These are phyloP conservation scores for Parascedosporium putredinis DNA, from an alignment of 2,329 filamentous ascomycete species.

Conservation along the genomic window DNA sequence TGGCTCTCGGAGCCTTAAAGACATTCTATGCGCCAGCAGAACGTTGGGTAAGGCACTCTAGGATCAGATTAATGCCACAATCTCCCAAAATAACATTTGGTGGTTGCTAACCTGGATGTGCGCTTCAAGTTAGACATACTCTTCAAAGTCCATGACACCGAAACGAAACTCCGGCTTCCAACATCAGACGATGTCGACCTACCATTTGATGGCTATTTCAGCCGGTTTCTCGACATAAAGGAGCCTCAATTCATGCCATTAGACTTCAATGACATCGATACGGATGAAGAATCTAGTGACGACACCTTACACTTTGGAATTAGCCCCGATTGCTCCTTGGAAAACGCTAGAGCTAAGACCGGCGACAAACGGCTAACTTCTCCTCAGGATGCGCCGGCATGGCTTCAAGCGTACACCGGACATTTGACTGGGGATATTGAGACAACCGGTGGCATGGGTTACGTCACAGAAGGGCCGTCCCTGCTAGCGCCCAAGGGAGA, in stretches of 20 bases:
- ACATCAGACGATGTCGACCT: not conserved
- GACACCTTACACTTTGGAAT: too few species aligned
- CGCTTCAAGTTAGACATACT: not conserved
- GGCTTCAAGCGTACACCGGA: not conserved
- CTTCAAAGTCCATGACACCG: not conserved
- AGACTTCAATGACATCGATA: not conserved
- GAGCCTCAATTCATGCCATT: constrained; percentile 2
- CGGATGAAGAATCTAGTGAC: too few species aligned
- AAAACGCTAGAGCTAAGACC: too few species aligned
- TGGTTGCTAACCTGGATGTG: too few species aligned
- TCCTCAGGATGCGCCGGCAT: too few species aligned
- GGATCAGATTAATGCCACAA: too few species aligned
- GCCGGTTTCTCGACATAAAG: not conserved
- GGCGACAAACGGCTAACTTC: too few species aligned
- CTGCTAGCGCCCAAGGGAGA: too few species aligned
- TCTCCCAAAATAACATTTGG: too few species aligned
- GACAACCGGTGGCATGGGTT: not conserved
- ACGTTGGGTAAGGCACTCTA: not conserved
- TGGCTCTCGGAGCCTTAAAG: not conserved
- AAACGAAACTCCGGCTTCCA: not conserved
- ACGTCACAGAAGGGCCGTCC: not conserved
- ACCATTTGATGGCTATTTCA: not conserved
- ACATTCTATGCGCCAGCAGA: not conserved
- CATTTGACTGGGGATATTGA: not conserved
- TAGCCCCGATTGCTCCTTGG: too few species aligned